Base-by-base conservation (phyloP, 345 rosid species). In the Populus alba region DNA sequence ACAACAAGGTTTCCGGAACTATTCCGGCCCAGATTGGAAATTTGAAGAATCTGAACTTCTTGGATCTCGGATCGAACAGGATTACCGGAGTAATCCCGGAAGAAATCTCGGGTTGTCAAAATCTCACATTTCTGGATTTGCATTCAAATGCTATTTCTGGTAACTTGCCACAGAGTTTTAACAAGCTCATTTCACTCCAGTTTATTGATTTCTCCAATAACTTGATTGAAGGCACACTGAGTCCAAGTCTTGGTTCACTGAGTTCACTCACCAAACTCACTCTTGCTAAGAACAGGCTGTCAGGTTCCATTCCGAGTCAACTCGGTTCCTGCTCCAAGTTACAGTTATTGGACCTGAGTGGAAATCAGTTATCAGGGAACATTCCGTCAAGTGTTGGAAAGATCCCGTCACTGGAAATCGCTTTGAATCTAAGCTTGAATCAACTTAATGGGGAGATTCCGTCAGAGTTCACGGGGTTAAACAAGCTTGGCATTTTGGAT, bases 391-490 rank as follows among this genome's bases (percentile, higher is more conserved):
- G 82, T 51, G 55, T 95, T 37, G 97, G 94, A 22, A 82, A 80
- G 81, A 87, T 95, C 63, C 92, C 95, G 22, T 83, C 89, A 7
- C 87, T 93, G 33, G 95, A 90, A 70, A 95, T 95, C 15, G 88
- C 92, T 38, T 86, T 95, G 51, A 95, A 95, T 80, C 87, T 95
- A 69, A 95, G 98, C 92, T 85, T 89, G 74, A 91, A 95, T 80
- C 86, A 83, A 4, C 87, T 95, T 41, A 70, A 84, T 71, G 92
- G 97, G 22, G 66, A 75, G 49, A 87, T 95, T 45, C 97, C 97
- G 51, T 55, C 76, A 20, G 86, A 84, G 70, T 85, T 95, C 87
- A 76, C 88, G 23, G 90, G 79, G 51, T 81, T 95, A 45, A 87
- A 81, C 75, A 92, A 88, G 83, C 94, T 95, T 2, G 97, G 90